Evolutionary conservation across 345 rosid species (phyloP).

Genomic region (Cochlearia excelsa): DNA sequence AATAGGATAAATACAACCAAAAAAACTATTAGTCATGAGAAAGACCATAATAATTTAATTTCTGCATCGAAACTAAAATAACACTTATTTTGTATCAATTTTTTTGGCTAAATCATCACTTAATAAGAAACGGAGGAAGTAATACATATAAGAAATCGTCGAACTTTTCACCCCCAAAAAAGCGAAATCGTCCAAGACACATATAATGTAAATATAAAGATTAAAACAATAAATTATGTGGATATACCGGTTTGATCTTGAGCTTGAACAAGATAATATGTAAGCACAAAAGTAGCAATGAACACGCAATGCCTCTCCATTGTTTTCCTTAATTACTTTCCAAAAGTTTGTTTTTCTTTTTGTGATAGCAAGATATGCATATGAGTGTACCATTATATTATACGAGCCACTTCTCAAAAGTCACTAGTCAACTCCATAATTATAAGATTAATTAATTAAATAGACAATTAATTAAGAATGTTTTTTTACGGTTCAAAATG

Average conservation of each 20-base stretch:
- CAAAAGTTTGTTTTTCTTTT: not conserved
- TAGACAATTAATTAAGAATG: not conserved
- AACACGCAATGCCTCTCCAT: not conserved
- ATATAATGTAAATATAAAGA: too few relatives aligned
- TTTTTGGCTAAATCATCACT: too few relatives aligned
- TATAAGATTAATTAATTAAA: not conserved
- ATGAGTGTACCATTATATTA: too few relatives aligned
- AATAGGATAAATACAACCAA: too few relatives aligned
- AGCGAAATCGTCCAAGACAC: too few relatives aligned
- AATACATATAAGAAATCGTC: too few relatives aligned
- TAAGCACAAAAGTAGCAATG: not conserved
- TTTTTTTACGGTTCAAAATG: conserved; percentile 6
- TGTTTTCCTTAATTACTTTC: not conserved
- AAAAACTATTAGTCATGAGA: too few relatives aligned
- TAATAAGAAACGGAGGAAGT: too few relatives aligned
- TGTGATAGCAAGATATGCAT: not conserved
- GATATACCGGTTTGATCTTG: conserved; percentile 38
- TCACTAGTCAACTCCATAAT: conserved; percentile 13
- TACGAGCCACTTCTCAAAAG: not conserved
- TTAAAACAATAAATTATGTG: not conserved
- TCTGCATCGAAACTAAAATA: too few relatives aligned
- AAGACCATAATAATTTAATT: too few relatives aligned
- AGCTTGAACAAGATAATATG: conserved; percentile 21
- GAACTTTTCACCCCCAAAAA: too few relatives aligned
- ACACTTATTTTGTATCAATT: too few relatives aligned